Evolutionary conservation across 2,329 filamentous ascomycete species (phyloP), one percentile per base, ranked within the genome.

Genomic region (Calycina herbarum): DNA sequence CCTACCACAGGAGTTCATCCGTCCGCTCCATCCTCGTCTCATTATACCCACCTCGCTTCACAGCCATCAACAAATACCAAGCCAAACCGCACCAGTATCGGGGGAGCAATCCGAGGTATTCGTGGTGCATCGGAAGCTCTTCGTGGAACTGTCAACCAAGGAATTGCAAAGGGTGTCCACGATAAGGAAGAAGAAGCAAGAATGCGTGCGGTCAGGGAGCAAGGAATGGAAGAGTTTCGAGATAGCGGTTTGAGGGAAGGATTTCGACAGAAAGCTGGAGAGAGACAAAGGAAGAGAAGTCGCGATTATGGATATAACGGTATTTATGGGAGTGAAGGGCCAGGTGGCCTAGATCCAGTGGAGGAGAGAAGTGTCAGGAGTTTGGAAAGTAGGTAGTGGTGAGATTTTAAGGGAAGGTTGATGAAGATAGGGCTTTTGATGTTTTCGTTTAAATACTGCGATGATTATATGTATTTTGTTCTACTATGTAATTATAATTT

Each of bases 51-150:
- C 7, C 35, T 11, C 17, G 15, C 8, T 8, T 3, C 63, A 5
- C 42, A 20, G 3, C 29, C 40, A 57, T 64, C 8, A 58, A 31
- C 45, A 42, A 42, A 35, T 15, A 33, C 40, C 61, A 33, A 54
- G 66, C 5, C 57, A 62, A 48, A 62, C 57, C 29, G 40, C 70
- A 3, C 42, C 57, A 8, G 64, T 42, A 10, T 67, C 68, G 5
- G 24, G 65, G 27, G 48, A 8, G 40, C 60, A 31, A 24, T 62
- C 15, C 60, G 71, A 48, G 72, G 72, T 8, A 38, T 73, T 0
- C 68, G 69, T 40, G 72, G 72, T 24, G 71, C 71, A 10, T 65
- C 68, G 2, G 72, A 73, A 56, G 72, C 69, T 4, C 20, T 73
- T 1, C 48, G 72, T 38, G 72, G 72, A 17, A 62, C 65, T 8